These are phyloP conservation scores for Pterocarpus macrocarpus DNA, from an alignment of 306 rosid genomes.

Conservation along the genomic window DNA sequence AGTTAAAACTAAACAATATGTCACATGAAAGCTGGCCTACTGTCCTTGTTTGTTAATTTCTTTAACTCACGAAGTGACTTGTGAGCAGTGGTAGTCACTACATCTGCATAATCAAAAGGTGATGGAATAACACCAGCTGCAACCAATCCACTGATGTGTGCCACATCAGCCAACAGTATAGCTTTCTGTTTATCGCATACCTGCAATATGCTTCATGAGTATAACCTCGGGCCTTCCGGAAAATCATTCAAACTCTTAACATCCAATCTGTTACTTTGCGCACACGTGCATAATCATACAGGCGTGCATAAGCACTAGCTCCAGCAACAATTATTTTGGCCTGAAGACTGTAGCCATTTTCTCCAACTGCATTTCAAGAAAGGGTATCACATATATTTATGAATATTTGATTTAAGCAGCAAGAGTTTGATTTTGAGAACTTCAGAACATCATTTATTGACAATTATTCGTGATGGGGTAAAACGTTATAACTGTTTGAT, in stretches of 20 bases:
- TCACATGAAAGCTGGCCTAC: slow-evolving; percentile 52
- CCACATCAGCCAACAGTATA: slow-evolving; percentile 88
- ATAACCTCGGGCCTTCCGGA: slow-evolving; percentile 2
- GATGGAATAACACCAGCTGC: slow-evolving; percentile 91
- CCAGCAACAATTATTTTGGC: slow-evolving; percentile 91
- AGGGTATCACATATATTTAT: not conserved
- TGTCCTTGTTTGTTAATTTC: slow-evolving; percentile 80
- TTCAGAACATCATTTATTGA: not conserved
- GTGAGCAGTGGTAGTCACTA: slow-evolving; percentile 92
- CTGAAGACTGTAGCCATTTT: slow-evolving; percentile 75
- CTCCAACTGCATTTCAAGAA: slow-evolving; percentile 71
- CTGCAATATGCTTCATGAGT: slow-evolving; percentile 25
- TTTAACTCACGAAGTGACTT: slow-evolving; percentile 88
- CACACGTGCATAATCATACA: slow-evolving; percentile 77
- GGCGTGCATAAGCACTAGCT: slow-evolving; percentile 92
- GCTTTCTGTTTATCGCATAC: slow-evolving; percentile 70
- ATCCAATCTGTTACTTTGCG: slow-evolving; percentile 33
- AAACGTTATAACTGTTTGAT: not conserved
- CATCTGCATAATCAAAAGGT: slow-evolving; percentile 88
- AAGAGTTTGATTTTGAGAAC: not conserved
- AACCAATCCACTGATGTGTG: slow-evolving; percentile 90
- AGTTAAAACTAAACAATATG: not conserved
- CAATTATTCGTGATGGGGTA: not conserved
- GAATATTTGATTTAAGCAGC: not conserved
- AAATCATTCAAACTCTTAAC: not conserved